phyloP scores from a whole-genome alignment of 2,329 filamentous ascomycete species.

The Seiridium cupressi region DNA sequence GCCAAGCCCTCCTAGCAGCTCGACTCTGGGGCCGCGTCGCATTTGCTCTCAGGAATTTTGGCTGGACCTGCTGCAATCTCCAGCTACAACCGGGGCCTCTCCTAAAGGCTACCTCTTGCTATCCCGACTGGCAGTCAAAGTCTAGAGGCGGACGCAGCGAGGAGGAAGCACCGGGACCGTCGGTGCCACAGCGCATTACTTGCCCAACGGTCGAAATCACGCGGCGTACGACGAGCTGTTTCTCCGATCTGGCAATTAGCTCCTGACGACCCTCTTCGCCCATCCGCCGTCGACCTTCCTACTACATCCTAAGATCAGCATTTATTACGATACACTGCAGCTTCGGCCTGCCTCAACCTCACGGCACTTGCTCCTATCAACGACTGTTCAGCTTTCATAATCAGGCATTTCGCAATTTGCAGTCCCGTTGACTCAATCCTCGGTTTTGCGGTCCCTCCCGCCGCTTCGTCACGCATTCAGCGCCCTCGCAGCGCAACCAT shows the following conservation, averaged over 20 bases:
- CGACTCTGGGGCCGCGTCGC: background rate
- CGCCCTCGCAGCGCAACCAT: conserved; percentile 19
- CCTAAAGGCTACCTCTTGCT: no score
- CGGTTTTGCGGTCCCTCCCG: background rate
- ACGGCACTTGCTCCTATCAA: background rate
- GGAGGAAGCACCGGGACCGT: no score
- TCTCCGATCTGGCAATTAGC: background rate
- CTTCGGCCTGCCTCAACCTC: background rate
- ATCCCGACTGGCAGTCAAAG: no score
- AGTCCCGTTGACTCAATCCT: background rate
- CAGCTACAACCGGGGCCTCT: no score
- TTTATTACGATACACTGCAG: background rate
- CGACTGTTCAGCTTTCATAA: background rate
- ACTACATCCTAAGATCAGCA: conserved; percentile 4
- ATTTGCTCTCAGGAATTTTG: no score
- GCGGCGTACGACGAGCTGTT: no score
- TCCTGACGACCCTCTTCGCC: background rate
- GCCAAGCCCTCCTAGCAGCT: background rate
- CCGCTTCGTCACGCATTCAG: background rate
- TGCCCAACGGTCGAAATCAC: background rate
- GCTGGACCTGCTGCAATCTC: no score
- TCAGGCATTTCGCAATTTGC: background rate
- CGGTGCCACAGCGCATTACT: background rate
- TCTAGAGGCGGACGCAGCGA: no score
- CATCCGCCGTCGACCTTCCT: background rate